phyloP scores from a whole-genome alignment of 2,329 filamentous ascomycete species.

The Penicillium frequentans region DNA sequence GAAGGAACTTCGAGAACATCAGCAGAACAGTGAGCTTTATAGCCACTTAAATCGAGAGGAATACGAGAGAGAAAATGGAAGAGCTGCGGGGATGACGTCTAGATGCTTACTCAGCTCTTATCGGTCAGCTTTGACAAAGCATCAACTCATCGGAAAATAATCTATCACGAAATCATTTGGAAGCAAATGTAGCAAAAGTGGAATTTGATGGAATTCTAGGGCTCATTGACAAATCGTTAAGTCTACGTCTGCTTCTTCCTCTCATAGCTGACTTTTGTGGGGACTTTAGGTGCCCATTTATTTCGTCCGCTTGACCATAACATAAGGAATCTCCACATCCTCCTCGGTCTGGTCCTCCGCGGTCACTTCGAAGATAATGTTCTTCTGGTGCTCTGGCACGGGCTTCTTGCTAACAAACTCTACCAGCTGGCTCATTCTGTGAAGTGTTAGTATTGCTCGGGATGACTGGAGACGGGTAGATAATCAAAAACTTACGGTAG shows the following conservation, averaged over 20 bases:
- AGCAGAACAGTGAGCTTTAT: slow-evolving; percentile 11
- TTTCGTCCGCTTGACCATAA: slow-evolving; percentile 75
- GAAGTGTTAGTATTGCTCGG: slow-evolving; percentile 26
- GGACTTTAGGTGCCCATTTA: slow-evolving; percentile 5
- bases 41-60: neutral
- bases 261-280: neutral
- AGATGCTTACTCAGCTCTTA: slow-evolving; percentile 23
- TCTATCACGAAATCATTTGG: neutral
- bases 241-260: slow-evolving; percentile 7
- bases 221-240: slow-evolving; percentile 15
- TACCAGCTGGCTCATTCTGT: slow-evolving; percentile 81
- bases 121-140: slow-evolving; percentile 32
- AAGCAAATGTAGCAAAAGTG: neutral
- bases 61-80: slow-evolving; percentile 3
- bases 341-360: slow-evolving; percentile 85
- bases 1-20: slow-evolving; percentile 27
- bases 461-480: neutral
- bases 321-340: slow-evolving; percentile 95
- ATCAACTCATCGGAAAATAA: slow-evolving; percentile 1
- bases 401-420: slow-evolving; percentile 89
- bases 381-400: slow-evolving; percentile 87
- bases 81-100: slow-evolving; percentile 16
- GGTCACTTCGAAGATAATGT: slow-evolving; percentile 94
- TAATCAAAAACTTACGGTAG: slow-evolving; percentile 59
- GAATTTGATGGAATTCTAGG: slow-evolving; percentile 11